Conservation (phyloP, 164 flowering plant genomes). For the Berberis vulgaris region DNA sequence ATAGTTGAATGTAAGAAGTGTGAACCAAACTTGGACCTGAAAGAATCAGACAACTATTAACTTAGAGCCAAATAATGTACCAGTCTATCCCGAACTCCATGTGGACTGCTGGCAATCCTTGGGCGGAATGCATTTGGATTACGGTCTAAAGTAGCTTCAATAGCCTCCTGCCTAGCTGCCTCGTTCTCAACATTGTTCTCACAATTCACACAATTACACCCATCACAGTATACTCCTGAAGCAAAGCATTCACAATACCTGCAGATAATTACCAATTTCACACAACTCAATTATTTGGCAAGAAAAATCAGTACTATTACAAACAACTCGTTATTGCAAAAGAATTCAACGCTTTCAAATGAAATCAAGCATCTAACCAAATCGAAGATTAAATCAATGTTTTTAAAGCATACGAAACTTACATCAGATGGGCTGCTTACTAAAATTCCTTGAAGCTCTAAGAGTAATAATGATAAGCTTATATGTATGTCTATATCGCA, state of each 20-base stretch:
- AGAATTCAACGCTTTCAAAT: no score
- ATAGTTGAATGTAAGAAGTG: no score
- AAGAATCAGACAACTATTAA: neutral
- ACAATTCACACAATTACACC: conserved; percentile 84
- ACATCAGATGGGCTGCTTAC: no score
- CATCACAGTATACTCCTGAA: conserved; percentile 82
- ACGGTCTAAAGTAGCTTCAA: conserved; percentile 77
- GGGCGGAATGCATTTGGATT: conserved; percentile 93
- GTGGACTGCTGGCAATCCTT: conserved; percentile 90
- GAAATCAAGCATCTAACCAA: no score
- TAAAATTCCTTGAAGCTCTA: no score
- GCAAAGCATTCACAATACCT: conserved; percentile 99
- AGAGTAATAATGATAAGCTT: no score
- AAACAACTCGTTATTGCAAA: no score
- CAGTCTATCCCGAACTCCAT: conserved; percentile 47
- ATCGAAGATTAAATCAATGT: no score
- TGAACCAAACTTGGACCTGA: no score
- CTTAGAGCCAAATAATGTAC: conserved; percentile 28
- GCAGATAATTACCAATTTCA: conserved; percentile 7
- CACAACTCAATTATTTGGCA: neutral
- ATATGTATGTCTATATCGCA: no score
- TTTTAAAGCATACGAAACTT: no score
- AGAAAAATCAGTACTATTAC: neutral
- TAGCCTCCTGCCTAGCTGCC: conserved; percentile 72
- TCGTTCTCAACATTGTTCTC: conserved; percentile 81